Evolutionary conservation across 192 early-diverging fungal genomes (phyloP).

Genomic region (Endogone sp.): DNA sequence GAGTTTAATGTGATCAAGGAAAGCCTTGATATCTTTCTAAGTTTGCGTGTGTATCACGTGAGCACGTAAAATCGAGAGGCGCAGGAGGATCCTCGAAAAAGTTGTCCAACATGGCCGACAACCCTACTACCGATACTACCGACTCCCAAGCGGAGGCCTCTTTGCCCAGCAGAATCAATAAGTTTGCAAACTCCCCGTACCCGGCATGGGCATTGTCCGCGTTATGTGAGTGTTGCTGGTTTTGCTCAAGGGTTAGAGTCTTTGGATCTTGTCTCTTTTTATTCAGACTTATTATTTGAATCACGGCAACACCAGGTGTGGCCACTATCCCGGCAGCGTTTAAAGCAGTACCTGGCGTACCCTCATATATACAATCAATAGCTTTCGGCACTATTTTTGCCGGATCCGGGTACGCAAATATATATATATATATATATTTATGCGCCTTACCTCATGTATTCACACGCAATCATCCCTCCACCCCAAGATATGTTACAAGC

Average conservation of each 20-base stretch:
- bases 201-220: constrained; percentile 24
- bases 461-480: neutral
- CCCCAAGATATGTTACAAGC: constrained; percentile 21
- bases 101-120: no score
- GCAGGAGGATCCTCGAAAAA: no score
- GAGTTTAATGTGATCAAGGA: no score
- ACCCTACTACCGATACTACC: no score
- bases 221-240: constrained; percentile 19
- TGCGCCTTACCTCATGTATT: no score
- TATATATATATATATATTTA: neutral
- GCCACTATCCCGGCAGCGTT: constrained; percentile 23
- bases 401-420: constrained; percentile 27
- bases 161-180: constrained; percentile 5
- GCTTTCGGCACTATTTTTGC: constrained; percentile 26
- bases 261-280: neutral
- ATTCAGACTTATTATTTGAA: neutral
- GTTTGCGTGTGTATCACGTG: no score
- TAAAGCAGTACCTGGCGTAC: constrained; percentile 22
- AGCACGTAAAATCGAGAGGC: no score
- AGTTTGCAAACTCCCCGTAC: constrained; percentile 17
- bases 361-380: constrained; percentile 28
- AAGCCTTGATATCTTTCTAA: no score
- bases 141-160: no score
- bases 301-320: constrained; percentile 7
- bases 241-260: neutral